These are phyloP conservation scores for Xenosphaeropsis pyriputrescens DNA, from an alignment of 2,329 filamentous ascomycete genomes.

Conservation along the genomic window DNA sequence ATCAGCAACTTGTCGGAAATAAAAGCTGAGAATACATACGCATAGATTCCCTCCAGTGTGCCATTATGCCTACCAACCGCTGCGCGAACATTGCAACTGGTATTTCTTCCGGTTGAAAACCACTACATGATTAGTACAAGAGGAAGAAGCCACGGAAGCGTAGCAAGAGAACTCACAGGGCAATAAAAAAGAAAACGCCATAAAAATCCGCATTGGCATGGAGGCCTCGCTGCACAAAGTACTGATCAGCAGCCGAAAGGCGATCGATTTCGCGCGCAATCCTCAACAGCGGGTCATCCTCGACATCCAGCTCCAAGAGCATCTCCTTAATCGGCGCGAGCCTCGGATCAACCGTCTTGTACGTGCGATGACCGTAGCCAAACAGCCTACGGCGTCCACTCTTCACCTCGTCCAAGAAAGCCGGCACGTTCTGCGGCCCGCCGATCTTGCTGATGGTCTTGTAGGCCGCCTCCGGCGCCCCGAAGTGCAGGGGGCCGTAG, in stretches of 20 bases:
- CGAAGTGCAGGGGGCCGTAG: slow-evolving; percentile 31
- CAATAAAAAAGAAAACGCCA: slow-evolving; percentile 25
- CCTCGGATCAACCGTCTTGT: slow-evolving; percentile 22
- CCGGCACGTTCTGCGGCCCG: slow-evolving; percentile 20
- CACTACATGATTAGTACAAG: too few relatives aligned
- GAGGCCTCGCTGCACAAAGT: slow-evolving; percentile 21
- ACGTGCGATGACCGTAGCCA: slow-evolving; percentile 26
- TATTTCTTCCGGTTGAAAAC: too few relatives aligned
- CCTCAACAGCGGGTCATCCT: slow-evolving; percentile 18
- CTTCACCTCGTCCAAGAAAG: slow-evolving; percentile 25
- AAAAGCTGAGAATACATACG: too few relatives aligned
- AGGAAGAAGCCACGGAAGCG: too few relatives aligned
- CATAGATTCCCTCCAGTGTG: too few relatives aligned
- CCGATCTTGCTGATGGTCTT: slow-evolving; percentile 23
- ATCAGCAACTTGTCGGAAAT: too few relatives aligned
- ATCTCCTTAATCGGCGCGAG: slow-evolving; percentile 16
- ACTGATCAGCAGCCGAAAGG: slow-evolving; percentile 20
- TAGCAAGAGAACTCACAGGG: too few relatives aligned
- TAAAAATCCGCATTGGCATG: slow-evolving; percentile 30
- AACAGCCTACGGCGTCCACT: slow-evolving; percentile 24
- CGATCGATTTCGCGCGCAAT: slow-evolving; percentile 23
- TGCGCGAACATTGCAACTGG: too few relatives aligned
- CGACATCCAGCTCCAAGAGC: slow-evolving; percentile 9
- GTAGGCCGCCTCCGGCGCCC: slow-evolving; percentile 32
- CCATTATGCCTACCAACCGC: too few relatives aligned